phyloP scores from a whole-genome alignment of 371 early-diverging fungal genomes.

The Chytridium lagenaria region DNA sequence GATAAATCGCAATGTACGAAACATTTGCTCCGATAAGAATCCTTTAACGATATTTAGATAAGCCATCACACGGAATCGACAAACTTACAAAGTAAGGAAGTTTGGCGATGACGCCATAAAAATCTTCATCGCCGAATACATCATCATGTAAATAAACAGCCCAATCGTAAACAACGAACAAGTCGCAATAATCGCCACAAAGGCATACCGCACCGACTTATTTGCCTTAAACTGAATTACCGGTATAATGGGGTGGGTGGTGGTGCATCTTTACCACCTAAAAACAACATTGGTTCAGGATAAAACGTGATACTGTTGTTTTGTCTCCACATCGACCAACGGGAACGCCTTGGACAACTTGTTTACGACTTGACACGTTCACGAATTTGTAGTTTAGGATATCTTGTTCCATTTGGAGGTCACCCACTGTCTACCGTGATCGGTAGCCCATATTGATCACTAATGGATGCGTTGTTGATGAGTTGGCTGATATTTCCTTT shows the following conservation, averaged over 20 bases:
- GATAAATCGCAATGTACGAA: constrained; percentile 6
- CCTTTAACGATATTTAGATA: neutral
- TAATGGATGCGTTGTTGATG: constrained; percentile 14
- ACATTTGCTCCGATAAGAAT: constrained; percentile 19
- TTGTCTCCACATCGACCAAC: neutral
- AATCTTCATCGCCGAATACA: constrained; percentile 13
- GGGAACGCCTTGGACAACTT: neutral
- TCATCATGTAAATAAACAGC: constrained; percentile 16
- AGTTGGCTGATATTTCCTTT: constrained; percentile 10
- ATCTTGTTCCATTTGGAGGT: neutral
- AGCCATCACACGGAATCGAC: neutral
- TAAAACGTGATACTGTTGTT: neutral
- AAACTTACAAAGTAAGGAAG: constrained; percentile 17
- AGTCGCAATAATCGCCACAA: neutral
- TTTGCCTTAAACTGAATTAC: constrained; percentile 6
- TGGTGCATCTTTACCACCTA: constrained; percentile 4
- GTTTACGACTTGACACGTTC: neutral
- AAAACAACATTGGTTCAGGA: neutral
- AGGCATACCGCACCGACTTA: constrained; percentile 7
- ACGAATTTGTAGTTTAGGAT: neutral
- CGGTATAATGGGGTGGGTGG: constrained; percentile 19
- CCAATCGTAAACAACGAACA: constrained; percentile 20
- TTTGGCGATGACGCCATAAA: constrained; percentile 23
- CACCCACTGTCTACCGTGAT: constrained; percentile 9
- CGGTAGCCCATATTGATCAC: neutral